phyloP scores from a whole-genome alignment of 371 early-diverging fungal genomes.

The Smittium culicis region DNA sequence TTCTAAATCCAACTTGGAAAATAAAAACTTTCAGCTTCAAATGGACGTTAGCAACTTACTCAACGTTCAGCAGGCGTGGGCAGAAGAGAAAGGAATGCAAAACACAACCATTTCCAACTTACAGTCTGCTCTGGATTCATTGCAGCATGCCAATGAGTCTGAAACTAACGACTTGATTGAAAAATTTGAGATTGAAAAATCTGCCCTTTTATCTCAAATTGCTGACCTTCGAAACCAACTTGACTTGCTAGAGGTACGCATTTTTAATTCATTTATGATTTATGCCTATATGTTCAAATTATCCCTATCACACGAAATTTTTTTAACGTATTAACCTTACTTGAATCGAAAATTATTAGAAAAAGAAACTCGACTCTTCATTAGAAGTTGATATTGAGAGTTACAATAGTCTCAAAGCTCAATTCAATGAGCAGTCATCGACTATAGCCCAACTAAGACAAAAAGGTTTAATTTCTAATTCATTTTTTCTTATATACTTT shows the following conservation, averaged over 20 bases:
- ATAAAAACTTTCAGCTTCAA: slow-evolving; percentile 23
- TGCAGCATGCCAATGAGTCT: slow-evolving; percentile 57
- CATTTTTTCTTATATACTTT: no score
- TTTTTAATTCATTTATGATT: neutral
- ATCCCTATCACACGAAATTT: no score
- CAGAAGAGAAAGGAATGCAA: slow-evolving; percentile 44
- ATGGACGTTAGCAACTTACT: slow-evolving; percentile 22
- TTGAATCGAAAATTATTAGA: no score
- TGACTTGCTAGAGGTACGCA: neutral
- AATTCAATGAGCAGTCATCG: slow-evolving; percentile 8
- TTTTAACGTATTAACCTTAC: no score
- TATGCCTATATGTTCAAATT: no score
- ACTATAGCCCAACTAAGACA: slow-evolving; percentile 14
- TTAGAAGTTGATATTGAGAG: neutral
- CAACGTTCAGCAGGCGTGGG: slow-evolving; percentile 28
- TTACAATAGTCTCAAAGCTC: neutral
- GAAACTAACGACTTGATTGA: slow-evolving; percentile 68
- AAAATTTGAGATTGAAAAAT: slow-evolving; percentile 46
- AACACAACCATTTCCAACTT: slow-evolving; percentile 57
- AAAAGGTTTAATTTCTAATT: slow-evolving; percentile 19
- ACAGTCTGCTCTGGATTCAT: slow-evolving; percentile 70
- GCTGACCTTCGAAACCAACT: slow-evolving; percentile 29
- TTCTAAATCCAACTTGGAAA: slow-evolving; percentile 23
- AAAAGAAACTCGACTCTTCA: neutral
- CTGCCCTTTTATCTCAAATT: slow-evolving; percentile 39